Evolutionary conservation across 495 filamentous ascomycete species (phyloP).

Genomic region (Neurospora discreta): DNA sequence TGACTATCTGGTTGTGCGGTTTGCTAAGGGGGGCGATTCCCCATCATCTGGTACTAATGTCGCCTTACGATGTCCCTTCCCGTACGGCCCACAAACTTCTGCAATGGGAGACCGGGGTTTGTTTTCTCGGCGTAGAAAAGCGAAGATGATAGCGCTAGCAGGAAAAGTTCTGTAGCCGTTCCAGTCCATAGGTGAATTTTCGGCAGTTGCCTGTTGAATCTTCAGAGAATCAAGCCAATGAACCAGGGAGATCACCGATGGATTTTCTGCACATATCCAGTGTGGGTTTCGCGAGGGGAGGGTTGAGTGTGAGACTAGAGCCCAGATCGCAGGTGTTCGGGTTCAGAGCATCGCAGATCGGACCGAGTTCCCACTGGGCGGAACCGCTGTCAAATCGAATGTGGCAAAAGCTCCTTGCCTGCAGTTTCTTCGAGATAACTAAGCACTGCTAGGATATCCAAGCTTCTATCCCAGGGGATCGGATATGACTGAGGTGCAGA

Average conservation of each 20-base stretch:
- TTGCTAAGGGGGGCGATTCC: not conserved
- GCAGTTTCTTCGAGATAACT: not conserved
- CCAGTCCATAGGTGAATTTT: not conserved
- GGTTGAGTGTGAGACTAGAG: not conserved
- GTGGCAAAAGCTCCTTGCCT: not conserved
- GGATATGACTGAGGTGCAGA: not conserved
- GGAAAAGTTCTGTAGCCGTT: not conserved
- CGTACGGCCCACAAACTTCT: not conserved
- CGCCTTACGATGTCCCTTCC: not conserved
- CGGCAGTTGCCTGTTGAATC: not conserved
- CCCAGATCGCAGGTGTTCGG: not conserved
- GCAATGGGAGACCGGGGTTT: not conserved
- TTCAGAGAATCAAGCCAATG: not conserved
- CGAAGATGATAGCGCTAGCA: not conserved
- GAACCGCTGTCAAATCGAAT: not conserved
- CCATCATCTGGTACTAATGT: not conserved
- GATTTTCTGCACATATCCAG: not conserved
- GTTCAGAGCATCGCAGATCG: not conserved
- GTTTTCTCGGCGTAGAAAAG: not conserved
- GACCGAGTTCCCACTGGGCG: not conserved
- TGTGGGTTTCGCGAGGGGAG: not conserved
- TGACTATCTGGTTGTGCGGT: not conserved
- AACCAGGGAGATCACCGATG: not conserved
- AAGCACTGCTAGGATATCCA: no score
- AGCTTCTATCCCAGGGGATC: not conserved